These are phyloP conservation scores for Fusarium sp. DNA, from an alignment of 2,329 filamentous ascomycete genomes.

Conservation along the genomic window DNA sequence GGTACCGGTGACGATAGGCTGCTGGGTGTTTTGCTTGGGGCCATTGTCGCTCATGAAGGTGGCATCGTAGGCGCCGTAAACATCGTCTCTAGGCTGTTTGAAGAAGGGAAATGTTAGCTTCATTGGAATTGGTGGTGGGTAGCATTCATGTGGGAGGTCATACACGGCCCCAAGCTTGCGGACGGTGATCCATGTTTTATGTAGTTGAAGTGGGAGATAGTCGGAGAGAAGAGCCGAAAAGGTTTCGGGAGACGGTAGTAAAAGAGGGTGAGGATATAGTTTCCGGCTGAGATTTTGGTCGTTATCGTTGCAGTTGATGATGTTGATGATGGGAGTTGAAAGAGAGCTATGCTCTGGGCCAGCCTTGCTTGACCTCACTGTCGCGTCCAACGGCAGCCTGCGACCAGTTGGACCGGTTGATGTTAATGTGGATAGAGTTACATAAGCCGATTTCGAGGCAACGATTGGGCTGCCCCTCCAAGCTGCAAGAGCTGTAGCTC, in stretches of 20 bases:
- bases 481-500: constrained; percentile 37
- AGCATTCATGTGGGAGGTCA: constrained; percentile 51
- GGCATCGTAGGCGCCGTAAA: constrained; percentile 93
- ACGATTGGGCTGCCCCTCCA: constrained; percentile 50
- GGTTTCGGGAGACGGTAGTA: background rate
- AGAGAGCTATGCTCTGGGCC: constrained; percentile 27
- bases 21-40: constrained; percentile 89
- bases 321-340: constrained; percentile 34
- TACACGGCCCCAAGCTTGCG: constrained; percentile 80
- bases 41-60: constrained; percentile 81
- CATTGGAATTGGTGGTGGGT: background rate
- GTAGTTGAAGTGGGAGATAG: constrained; percentile 27
- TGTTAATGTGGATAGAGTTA: constrained; percentile 41
- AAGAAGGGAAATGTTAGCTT: constrained; percentile 14
- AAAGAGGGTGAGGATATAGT: background rate
- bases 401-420: constrained; percentile 31
- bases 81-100: constrained; percentile 89
- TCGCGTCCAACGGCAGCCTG: constrained; percentile 57
- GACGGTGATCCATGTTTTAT: constrained; percentile 75
- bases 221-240: background rate
- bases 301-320: constrained; percentile 10
- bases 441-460: constrained; percentile 46
- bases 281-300: background rate
- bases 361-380: constrained; percentile 46
- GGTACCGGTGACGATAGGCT: constrained; percentile 94